phyloP scores from a whole-genome alignment of 495 filamentous ascomycete genomes.

The Amniculicola lignicola region DNA sequence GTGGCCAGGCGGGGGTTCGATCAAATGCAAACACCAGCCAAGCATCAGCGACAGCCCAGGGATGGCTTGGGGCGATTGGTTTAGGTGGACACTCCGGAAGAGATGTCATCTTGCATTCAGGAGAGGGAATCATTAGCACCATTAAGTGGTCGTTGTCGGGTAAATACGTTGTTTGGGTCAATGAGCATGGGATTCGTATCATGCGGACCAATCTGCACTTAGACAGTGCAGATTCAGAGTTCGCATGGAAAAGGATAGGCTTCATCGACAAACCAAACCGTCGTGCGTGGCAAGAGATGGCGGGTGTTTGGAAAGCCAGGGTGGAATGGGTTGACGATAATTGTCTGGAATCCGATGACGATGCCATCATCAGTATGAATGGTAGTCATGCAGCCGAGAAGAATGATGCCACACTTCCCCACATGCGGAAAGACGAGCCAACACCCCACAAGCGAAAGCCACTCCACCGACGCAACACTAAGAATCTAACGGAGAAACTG shows the following conservation, averaged over 20 bases:
- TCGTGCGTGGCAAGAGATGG: conserved; percentile 89
- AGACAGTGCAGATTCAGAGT: conserved; percentile 69
- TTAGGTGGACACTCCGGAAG: conserved; percentile 73
- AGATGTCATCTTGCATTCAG: conserved; percentile 84
- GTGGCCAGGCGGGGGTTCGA: conserved; percentile 71
- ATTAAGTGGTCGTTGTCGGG: conserved; percentile 92
- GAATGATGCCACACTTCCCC: conserved; percentile 23
- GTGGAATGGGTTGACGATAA: conserved; percentile 89
- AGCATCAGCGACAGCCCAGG: conserved; percentile 76
- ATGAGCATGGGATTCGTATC: conserved; percentile 94
- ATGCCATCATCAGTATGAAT: conserved; percentile 47
- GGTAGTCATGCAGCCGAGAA: conserved; percentile 35
- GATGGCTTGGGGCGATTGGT: conserved; percentile 85
- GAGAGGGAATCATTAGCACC: conserved; percentile 83
- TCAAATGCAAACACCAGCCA: conserved; percentile 77
- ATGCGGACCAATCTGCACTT: conserved; percentile 88
- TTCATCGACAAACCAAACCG: conserved; percentile 81
- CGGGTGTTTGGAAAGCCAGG: conserved; percentile 84
- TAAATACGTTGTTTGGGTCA: conserved; percentile 88
- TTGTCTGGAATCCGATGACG: conserved; percentile 60
- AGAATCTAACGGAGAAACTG: conserved; percentile 64
- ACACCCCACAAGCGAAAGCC: neutral
- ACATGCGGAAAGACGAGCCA: conserved; percentile 15
- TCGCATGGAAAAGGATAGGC: conserved; percentile 92
- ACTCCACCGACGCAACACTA: too few relatives aligned